These are phyloP conservation scores for Crataegus laevigata DNA, from an alignment of 306 rosid species.

Conservation along the genomic window DNA sequence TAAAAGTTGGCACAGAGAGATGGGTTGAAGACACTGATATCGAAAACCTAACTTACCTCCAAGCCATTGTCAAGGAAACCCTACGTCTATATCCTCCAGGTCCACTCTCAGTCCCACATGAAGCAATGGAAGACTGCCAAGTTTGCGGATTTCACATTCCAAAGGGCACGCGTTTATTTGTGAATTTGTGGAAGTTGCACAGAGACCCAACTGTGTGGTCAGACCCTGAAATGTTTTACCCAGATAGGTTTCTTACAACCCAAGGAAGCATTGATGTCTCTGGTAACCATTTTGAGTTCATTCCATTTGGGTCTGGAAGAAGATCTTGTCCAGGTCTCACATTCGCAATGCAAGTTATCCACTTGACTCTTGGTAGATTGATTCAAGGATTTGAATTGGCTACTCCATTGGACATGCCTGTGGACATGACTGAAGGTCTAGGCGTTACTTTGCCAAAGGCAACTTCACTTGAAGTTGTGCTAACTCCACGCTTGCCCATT, in stretches of 20 bases:
- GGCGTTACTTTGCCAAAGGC: slow-evolving; percentile 46
- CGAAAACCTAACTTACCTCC: slow-evolving; percentile 31
- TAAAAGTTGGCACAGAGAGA: slow-evolving; percentile 33
- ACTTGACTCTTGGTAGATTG: slow-evolving; percentile 36
- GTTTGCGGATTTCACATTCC: slow-evolving; percentile 28
- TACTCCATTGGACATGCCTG: slow-evolving; percentile 8
- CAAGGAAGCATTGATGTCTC: background rate
- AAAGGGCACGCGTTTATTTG: slow-evolving; percentile 42
- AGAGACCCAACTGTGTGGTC: slow-evolving; percentile 45
- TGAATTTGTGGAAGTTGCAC: slow-evolving; percentile 51
- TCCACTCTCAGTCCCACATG: slow-evolving; percentile 48
- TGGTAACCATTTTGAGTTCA: slow-evolving; percentile 30
- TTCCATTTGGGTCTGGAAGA: slow-evolving; percentile 56
- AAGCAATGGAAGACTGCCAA: slow-evolving; percentile 42
- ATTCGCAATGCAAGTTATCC: slow-evolving; percentile 35
- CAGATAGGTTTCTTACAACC: slow-evolving; percentile 35
- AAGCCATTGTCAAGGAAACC: slow-evolving; percentile 48
- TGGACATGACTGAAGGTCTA: slow-evolving; percentile 43
- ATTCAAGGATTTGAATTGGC: slow-evolving; percentile 43
- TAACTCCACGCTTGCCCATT: slow-evolving; percentile 25
- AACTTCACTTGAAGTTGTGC: slow-evolving; percentile 23
- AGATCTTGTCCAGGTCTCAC: slow-evolving; percentile 49
- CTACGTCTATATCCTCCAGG: slow-evolving; percentile 49
- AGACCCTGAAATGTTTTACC: slow-evolving; percentile 35
- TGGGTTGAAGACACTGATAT: slow-evolving; percentile 31